phyloP scores from a whole-genome alignment of 2,329 filamentous ascomycete species.

The Pseudogymnoascus verrucosus region DNA sequence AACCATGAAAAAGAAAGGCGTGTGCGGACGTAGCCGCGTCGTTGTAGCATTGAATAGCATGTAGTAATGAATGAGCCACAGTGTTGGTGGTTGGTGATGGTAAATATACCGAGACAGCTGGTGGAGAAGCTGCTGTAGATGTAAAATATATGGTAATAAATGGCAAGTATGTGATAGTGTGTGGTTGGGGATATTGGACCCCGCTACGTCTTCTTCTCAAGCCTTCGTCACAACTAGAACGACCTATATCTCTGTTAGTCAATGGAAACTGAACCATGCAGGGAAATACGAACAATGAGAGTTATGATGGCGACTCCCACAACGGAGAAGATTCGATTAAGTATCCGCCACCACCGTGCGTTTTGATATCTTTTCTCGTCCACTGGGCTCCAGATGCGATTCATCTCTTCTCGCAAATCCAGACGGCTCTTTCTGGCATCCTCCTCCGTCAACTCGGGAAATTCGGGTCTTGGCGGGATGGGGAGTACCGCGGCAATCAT shows the following conservation, averaged over 20 bases:
- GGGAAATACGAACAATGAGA: slow-evolving; percentile 35
- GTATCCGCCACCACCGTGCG: slow-evolving; percentile 56
- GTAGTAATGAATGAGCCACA: neutral
- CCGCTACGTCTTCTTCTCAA: neutral
- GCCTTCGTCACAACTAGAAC: neutral
- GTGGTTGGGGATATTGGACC: neutral
- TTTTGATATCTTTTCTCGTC: slow-evolving; percentile 38
- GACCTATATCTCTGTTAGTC: neutral
- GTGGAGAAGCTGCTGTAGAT: neutral
- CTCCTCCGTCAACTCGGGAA: slow-evolving; percentile 42
- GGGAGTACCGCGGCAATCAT: slow-evolving; percentile 70
- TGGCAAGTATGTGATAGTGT: neutral
- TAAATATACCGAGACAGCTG: neutral
- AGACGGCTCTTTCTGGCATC: slow-evolving; percentile 22
- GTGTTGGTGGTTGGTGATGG: neutral
- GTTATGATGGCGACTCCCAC: slow-evolving; percentile 47
- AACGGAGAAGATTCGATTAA: slow-evolving; percentile 54
- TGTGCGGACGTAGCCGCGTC: neutral
- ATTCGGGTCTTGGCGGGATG: slow-evolving; percentile 50
- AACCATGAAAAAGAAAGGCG: neutral
- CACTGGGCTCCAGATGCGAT: slow-evolving; percentile 22
- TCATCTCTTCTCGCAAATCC: slow-evolving; percentile 22
- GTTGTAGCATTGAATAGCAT: neutral
- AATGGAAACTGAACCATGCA: neutral
- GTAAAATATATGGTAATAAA: slow-evolving; percentile 4